phyloP scores from a whole-genome alignment of 352 stramenopile genomes.

The Pythium utonaiense region DNA sequence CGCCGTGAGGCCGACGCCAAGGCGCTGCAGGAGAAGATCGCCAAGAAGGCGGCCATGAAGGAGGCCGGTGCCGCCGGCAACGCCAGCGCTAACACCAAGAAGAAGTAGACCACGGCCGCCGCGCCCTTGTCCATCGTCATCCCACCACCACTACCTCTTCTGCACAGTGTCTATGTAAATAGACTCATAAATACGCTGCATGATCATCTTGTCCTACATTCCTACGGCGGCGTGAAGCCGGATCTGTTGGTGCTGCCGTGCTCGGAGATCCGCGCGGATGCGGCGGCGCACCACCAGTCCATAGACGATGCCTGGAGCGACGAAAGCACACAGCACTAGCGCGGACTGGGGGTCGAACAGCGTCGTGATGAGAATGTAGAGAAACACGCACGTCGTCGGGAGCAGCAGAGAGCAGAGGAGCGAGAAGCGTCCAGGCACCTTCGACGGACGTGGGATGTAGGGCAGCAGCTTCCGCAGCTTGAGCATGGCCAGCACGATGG shows the following conservation, averaged over 20 bases:
- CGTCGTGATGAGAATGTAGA: slow-evolving; percentile 5
- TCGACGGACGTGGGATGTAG: slow-evolving; percentile 37
- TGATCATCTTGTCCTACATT: neutral
- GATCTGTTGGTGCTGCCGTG: neutral
- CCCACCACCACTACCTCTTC: neutral
- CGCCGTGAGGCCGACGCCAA: slow-evolving; percentile 72
- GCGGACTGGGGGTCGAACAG: slow-evolving; percentile 2
- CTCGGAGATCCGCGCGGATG: neutral
- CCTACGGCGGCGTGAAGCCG: neutral
- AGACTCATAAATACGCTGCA: neutral
- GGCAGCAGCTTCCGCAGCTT: slow-evolving; percentile 53
- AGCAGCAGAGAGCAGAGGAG: neutral
- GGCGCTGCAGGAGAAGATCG: slow-evolving; percentile 81
- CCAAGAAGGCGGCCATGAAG: slow-evolving; percentile 65
- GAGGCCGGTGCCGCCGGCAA: slow-evolving; percentile 35
- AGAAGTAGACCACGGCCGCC: slow-evolving; percentile 34
- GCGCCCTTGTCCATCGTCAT: slow-evolving; percentile 1
- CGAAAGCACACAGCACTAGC: slow-evolving; percentile 9
- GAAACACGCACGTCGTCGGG: neutral
- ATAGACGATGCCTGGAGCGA: slow-evolving; percentile 2
- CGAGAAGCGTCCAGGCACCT: slow-evolving; percentile 7
- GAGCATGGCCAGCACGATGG: slow-evolving; percentile 82
- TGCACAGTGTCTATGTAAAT: too few relatives aligned
- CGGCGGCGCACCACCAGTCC: neutral
- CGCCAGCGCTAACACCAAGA: slow-evolving; percentile 15